Base-by-base conservation (phyloP, 495 filamentous ascomycete genomes). In the Cercophora samala region DNA sequence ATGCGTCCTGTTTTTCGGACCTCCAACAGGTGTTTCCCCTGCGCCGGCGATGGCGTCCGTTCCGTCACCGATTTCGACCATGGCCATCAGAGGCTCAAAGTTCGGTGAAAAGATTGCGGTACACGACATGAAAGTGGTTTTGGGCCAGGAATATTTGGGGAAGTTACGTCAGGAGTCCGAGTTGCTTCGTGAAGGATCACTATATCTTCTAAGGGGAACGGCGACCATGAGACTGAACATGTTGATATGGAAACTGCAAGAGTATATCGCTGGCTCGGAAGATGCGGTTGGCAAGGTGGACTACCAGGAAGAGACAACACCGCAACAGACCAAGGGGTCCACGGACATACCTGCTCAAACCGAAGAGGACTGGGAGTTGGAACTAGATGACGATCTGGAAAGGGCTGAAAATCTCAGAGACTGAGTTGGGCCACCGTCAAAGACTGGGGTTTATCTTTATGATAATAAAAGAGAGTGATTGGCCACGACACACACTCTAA, bases 241-340 rank as follows among this genome's bases (percentile, higher is more conserved):
- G 68, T 72, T 79, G 54, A 69, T 94, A 54, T 92, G 90, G 90
- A 89, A 86, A 70, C 71, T 93, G 18, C 85, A 91, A 68, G 87
- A 84, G 0, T 91, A 85, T 68, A 32, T 90, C 65, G 71, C 71
- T 11, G 69, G 65, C 54, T 61, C 69, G 52, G 54, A 51, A 22
- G n/a, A 42, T 0, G 13, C 46, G 32, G 56, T 18, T 15, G 42
- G 29, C 42, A 17, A 17, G 22, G 9, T 17, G 42, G 15, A 11
- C 18, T 18, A 63, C 21, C 19, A 19, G 37, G 56, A 46, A 3
- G 11, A 56, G 26, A 26, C 37, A 13, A 23, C 11, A 18, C 18
- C 18, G 1, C 60, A n/a, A 46, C 19, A 4, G 11, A n/a, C 23
- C 17, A 11, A 21, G 15, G n/a, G 21, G 3, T 9, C 23, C 19